These are phyloP conservation scores for Cercospora sp. DNA, from an alignment of 2,329 filamentous ascomycete species.

Conservation along the genomic window DNA sequence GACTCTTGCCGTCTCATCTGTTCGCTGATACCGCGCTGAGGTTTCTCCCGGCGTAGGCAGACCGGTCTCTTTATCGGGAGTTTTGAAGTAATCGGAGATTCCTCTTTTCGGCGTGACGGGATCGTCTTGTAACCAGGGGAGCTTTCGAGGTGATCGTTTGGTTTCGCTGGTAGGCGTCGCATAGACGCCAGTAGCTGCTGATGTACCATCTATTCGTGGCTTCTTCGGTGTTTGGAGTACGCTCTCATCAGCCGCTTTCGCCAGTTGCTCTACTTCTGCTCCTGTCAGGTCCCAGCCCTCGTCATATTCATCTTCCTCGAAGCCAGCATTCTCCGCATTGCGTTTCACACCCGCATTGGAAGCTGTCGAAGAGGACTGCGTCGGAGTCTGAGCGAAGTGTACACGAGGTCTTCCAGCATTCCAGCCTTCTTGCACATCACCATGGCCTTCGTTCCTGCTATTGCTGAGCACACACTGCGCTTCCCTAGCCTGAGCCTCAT, in stretches of 20 bases:
- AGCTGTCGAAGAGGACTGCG: slow-evolving; percentile 25
- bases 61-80: slow-evolving; percentile 26
- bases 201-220: slow-evolving; percentile 32
- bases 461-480: slow-evolving; percentile 50
- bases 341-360: slow-evolving; percentile 36
- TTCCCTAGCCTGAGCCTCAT: slow-evolving; percentile 54
- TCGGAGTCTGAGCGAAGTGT: slow-evolving; percentile 6
- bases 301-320: slow-evolving; percentile 29
- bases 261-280: slow-evolving; percentile 39
- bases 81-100: slow-evolving; percentile 30
- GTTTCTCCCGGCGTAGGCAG: background rate
- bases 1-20: background rate
- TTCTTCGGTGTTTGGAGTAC: slow-evolving; percentile 46
- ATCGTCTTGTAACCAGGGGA: slow-evolving; percentile 43
- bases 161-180: slow-evolving; percentile 41
- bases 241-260: slow-evolving; percentile 27
- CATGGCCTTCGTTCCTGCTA: slow-evolving; percentile 47
- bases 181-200: slow-evolving; percentile 35
- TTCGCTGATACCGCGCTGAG: background rate
- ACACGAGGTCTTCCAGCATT: slow-evolving; percentile 26
- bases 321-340: slow-evolving; percentile 26
- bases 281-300: slow-evolving; percentile 40
- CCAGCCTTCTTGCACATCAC: slow-evolving; percentile 33
- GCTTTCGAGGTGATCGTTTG: slow-evolving; percentile 35
- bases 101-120: slow-evolving; percentile 35